phyloP scores from a whole-genome alignment of 1,284 basidiomycete species.

The Pascua guehoae region DNA sequence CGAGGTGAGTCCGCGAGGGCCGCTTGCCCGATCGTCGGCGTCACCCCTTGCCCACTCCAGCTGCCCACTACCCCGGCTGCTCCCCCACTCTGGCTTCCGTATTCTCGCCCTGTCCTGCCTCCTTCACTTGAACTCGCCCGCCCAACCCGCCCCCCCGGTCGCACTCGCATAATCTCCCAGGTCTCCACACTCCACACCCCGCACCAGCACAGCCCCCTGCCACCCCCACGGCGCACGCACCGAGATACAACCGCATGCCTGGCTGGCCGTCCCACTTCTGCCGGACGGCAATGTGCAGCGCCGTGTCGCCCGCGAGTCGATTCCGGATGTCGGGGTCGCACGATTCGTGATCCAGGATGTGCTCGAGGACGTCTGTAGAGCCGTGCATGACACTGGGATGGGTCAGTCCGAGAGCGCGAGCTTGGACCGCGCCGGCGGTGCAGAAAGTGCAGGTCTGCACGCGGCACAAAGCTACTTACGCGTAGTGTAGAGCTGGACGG shows the following conservation, averaged over 20 bases:
- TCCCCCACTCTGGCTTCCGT: no score
- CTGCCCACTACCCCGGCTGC: no score
- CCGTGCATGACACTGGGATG: conserved; percentile 51
- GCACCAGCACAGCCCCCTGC: neutral
- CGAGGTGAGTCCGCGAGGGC: no score
- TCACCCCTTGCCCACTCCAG: no score
- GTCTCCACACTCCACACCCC: neutral
- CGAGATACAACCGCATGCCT: conserved; percentile 52
- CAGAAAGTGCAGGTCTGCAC: neutral
- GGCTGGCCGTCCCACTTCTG: conserved; percentile 61
- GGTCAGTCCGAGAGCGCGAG: neutral
- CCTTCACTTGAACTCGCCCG: no score
- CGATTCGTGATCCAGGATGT: conserved; percentile 66
- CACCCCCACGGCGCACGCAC: conserved; percentile 40
- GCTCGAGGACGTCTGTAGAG: conserved; percentile 64
- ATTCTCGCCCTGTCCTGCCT: no score
- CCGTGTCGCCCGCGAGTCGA: conserved; percentile 68
- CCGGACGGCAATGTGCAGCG: conserved; percentile 72
- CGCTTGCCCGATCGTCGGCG: no score
- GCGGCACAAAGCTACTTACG: no score
- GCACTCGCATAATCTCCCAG: no score
- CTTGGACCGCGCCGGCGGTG: neutral
- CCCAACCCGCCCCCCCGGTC: no score
- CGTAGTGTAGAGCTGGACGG: conserved; percentile 68
- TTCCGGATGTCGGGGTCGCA: conserved; percentile 84